Conservation (phyloP, 352 stramenopile species). For the Phytophthora capsici region DNA sequence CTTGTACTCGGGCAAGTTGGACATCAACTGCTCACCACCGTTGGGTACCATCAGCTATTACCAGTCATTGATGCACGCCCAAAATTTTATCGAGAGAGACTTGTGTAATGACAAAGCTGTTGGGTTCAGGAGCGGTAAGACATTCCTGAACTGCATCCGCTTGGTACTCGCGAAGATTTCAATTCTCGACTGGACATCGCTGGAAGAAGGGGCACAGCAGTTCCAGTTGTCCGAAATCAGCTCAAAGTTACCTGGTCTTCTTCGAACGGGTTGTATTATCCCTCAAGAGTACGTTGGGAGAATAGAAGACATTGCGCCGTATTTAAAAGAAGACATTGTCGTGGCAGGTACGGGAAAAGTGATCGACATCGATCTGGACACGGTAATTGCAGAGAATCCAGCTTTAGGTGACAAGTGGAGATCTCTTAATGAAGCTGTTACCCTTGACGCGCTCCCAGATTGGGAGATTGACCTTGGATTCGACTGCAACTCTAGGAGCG, state of each 20-base stretch:
- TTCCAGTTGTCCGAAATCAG: constrained; percentile 64
- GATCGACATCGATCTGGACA: constrained; percentile 38
- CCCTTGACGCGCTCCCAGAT: constrained; percentile 44
- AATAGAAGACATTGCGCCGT: constrained; percentile 18
- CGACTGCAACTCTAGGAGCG: constrained; percentile 24
- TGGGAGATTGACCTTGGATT: constrained; percentile 57
- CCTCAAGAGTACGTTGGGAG: constrained; percentile 30
- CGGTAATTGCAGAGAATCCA: constrained; percentile 41
- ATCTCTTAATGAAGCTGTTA: constrained; percentile 5
- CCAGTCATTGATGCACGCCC: constrained; percentile 56
- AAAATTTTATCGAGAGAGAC: constrained; percentile 33
- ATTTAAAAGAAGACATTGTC: constrained; percentile 40
- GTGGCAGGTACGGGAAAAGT: constrained; percentile 22
- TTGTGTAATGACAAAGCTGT: constrained; percentile 14
- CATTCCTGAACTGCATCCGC: constrained; percentile 76
- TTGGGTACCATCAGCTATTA: constrained; percentile 68
- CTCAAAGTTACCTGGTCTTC: constrained; percentile 48
- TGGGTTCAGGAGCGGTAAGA: constrained; percentile 56
- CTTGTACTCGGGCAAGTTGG: constrained; percentile 65
- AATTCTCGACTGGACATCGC: constrained; percentile 81
- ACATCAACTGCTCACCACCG: constrained; percentile 79
- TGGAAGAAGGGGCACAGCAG: constrained; percentile 66
- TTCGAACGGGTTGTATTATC: constrained; percentile 54
- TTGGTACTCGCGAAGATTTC: constrained; percentile 80
- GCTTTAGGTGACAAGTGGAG: constrained; percentile 48